These are phyloP conservation scores for Debaryomyces udenii DNA, from an alignment of 1,139 yeast genomes.

Conservation along the genomic window DNA sequence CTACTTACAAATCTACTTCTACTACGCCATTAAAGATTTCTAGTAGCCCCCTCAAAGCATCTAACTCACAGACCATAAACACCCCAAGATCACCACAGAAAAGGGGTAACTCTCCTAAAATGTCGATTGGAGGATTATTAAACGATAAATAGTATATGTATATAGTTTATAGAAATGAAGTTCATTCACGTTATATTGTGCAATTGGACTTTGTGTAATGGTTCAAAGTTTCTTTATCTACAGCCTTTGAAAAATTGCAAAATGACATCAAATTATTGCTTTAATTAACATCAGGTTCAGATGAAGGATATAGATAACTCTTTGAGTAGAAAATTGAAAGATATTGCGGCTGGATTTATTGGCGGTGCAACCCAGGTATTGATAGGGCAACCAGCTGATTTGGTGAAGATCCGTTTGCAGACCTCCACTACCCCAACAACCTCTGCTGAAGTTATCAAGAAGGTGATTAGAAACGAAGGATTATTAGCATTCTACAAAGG, in stretches of 20 bases:
- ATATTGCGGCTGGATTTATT: constrained; percentile 54
- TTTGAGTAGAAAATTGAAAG: constrained; percentile 59
- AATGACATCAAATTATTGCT: background rate
- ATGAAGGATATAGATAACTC: constrained; percentile 46
- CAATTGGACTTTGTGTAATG: constrained; percentile 10
- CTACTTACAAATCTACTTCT: constrained; percentile 15
- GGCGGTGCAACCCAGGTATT: constrained; percentile 70
- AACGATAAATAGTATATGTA: constrained; percentile 11
- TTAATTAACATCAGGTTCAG: background rate
- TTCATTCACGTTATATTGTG: constrained; percentile 12
- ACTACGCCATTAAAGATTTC: background rate
- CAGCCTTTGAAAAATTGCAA: constrained; percentile 7
- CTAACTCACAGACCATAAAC: background rate
- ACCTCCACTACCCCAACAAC: constrained; percentile 43
- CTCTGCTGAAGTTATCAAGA: constrained; percentile 52
- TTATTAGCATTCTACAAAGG: constrained; percentile 61
- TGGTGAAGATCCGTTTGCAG: constrained; percentile 67
- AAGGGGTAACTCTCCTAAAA: constrained; percentile 8
- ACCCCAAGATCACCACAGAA: background rate
- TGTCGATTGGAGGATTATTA: constrained; percentile 15
- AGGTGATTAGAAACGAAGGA: constrained; percentile 64
- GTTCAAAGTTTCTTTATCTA: background rate
- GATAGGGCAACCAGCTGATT: constrained; percentile 75
- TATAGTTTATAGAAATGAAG: constrained; percentile 6
- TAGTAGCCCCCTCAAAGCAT: background rate